Evolutionary conservation across 352 stramenopile genomes (phyloP), one percentile per base, ranked within the genome.

Genomic region (Pythium folliculosum): DNA sequence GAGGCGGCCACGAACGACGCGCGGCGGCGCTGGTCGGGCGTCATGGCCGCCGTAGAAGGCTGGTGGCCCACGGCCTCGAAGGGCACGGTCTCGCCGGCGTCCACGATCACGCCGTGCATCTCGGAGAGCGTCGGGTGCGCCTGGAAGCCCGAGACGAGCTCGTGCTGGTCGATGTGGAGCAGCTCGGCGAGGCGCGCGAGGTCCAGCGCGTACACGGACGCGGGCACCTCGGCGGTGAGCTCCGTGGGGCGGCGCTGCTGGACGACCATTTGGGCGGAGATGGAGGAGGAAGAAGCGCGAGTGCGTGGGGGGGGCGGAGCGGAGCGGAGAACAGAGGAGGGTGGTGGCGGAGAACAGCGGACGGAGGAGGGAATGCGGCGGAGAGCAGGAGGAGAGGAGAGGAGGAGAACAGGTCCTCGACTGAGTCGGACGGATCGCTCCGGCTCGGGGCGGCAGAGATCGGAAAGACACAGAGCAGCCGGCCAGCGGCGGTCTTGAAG

Each of bases 51-150:
- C 6, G 62, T 54, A 16, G 58, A 60, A 45, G 38, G 57, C n/a
- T 63, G 56, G 14, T 73, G 61, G 7, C 82, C 84, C 23, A 93
- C 80, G 4, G 80, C 84, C 61, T 93, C 84, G 56, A 93, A 91
- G 0, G 84, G 81, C 44, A 91, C 81, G 65, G 88, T 78, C 68
- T 90, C 81, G 19, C 84, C 84, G 35, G 82, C 78, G 62, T 93
- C 83, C 13, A 93, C 82, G 64, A 93, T 80, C 23, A 93, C 82
- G 48, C 84, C 83, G 53, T 93, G 84, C 70, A 93, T 93, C 47
- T 89, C 82, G 22, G 80, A 85, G 44, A 77, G 75, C 23, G 71
- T 82, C 45, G 79, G 80, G 60, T 88, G 67, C 13, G 72, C 61
- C 63, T 88, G 77, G 69, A 93, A 89, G 44, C 82, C 80, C 44